Conservation (phyloP, 169 alveolate genomes). For the Cryptosporidium baileyi region DNA sequence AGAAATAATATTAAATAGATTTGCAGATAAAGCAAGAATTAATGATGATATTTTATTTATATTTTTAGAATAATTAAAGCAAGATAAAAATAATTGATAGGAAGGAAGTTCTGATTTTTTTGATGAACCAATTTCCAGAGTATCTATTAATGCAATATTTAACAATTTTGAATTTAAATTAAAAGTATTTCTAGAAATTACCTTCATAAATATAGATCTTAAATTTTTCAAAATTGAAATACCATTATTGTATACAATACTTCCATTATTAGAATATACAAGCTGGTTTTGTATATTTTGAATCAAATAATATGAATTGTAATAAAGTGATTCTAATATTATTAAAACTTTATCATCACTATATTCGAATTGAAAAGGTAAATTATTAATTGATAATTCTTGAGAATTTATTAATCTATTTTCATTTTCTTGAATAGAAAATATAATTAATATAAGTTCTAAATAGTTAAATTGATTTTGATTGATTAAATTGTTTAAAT, state of each 20-base stretch:
- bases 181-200: not conserved
- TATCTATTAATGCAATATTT: constrained; percentile 43
- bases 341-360: too few species aligned
- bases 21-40: not conserved
- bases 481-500: too few species aligned
- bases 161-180: not conserved
- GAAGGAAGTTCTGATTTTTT: not conserved
- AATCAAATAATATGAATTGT: not conserved
- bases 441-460: too few species aligned
- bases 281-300: not conserved
- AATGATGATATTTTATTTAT: not conserved
- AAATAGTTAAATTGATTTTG: too few species aligned
- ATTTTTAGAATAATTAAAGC: not conserved
- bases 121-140: not conserved
- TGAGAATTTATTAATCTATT: too few species aligned
- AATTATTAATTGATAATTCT: too few species aligned
- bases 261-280: too few species aligned
- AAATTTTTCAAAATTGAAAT: not conserved
- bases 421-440: not conserved
- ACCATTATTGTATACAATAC: too few species aligned
- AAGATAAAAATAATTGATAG: not conserved
- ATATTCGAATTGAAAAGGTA: too few species aligned
- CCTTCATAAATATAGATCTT: not conserved
- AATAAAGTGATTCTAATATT: not conserved
- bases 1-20: constrained; percentile 10